These are phyloP conservation scores for Aspergillus hancockii DNA, from an alignment of 495 filamentous ascomycete species.

Conservation along the genomic window DNA sequence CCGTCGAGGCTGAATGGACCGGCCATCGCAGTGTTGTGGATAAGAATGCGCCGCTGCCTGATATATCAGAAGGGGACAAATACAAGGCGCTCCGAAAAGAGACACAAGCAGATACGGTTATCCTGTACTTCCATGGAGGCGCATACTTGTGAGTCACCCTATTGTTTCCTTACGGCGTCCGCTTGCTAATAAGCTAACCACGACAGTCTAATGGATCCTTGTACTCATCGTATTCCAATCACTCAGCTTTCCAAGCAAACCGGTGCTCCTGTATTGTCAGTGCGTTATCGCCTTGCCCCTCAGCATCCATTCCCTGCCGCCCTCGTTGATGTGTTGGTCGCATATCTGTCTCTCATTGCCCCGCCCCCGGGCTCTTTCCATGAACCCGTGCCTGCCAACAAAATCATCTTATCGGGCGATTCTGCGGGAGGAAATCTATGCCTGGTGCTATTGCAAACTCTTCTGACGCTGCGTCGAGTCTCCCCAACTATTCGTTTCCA, in stretches of 20 bases:
- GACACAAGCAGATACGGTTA: conserved; percentile 60
- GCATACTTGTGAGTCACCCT: conserved; percentile 60
- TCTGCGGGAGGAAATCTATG: conserved; percentile 81
- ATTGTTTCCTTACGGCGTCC: neutral
- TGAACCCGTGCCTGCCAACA: conserved; percentile 61
- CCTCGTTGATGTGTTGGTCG: conserved; percentile 77
- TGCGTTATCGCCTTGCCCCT: conserved; percentile 87
- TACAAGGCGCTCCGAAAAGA: conserved; percentile 75
- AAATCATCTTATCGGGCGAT: conserved; percentile 85
- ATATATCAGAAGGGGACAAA: conserved; percentile 67
- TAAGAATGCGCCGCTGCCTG: conserved; percentile 53
- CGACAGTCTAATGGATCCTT: conserved; percentile 69
- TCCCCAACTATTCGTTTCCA: conserved; percentile 62
- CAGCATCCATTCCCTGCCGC: conserved; percentile 82
- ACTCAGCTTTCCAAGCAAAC: conserved; percentile 51
- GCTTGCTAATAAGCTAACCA: neutral
- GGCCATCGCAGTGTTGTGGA: conserved; percentile 64
- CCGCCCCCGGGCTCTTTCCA: conserved; percentile 76
- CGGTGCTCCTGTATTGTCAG: conserved; percentile 65
- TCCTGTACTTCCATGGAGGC: conserved; percentile 89
- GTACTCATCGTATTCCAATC: conserved; percentile 56
- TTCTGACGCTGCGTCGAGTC: conserved; percentile 68
- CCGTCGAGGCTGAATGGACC: conserved; percentile 86
- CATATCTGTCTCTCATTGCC: conserved; percentile 81
- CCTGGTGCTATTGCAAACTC: conserved; percentile 68